Evolutionary conservation across 1,139 yeast genomes (phyloP), one percentile per base, ranked within the genome.

Genomic region (Protomyces inouyei): DNA sequence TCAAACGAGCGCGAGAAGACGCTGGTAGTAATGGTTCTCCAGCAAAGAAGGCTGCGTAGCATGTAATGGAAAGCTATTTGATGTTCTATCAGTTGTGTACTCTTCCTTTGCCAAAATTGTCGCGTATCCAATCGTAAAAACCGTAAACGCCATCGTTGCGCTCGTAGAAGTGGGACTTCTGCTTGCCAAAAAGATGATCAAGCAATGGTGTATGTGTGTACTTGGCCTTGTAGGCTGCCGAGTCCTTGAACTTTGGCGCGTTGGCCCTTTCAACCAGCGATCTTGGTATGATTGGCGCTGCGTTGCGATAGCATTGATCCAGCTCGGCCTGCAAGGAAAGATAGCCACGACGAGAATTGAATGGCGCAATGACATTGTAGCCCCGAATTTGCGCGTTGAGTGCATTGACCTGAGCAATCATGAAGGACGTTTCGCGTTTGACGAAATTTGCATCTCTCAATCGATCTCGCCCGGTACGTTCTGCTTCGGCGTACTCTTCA

Each of bases 311-410:
- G 61, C 78, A 76, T 37, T 73, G 70, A 36, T 73, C 70, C 6
- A 86, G 70, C 72, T 89, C 96, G 3, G 74, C 76, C 3, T 81
- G 83, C 0, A 77, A 71, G 0, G 76, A 55, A 25, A 89, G 72
- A 71, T 89, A 88, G 65, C 87, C 77, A 69, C 85, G 85, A 67
- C 91, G 90, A 0, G 93, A 83, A 0, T 84, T 79, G 45, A 86
- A 75, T 0, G 96, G 96, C 1, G 93, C 88, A 71, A 87, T 95
- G 40, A 89, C 74, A 70, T 89, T 89, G 73, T 88, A 89, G 14
- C 86, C 82, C 32, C 96, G 75, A 23, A 89, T 80, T 0, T 79
- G 76, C 60, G 78, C 79, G 73, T 89, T 89, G 57, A 88, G 73
- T 3, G 76, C 72, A 8, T 75, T 76, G 3, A 86, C 71, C 65